These are phyloP conservation scores for Lentinula lateritia DNA, from an alignment of 768 basidiomycete species.

Conservation along the genomic window DNA sequence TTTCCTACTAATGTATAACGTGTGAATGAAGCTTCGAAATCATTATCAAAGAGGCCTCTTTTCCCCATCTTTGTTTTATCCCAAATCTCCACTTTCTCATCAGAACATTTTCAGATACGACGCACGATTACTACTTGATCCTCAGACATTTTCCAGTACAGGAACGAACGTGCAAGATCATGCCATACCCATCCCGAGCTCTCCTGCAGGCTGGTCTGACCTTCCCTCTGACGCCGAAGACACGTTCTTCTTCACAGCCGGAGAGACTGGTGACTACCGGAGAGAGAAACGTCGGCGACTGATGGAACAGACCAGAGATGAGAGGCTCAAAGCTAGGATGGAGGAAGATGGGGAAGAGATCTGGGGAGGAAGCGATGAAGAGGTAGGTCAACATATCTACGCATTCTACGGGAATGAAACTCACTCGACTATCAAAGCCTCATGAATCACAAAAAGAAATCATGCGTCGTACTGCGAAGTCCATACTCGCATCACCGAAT, in stretches of 20 bases:
- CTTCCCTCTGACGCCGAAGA: constrained; percentile 85
- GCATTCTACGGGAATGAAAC: neutral
- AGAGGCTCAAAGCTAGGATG: constrained; percentile 55
- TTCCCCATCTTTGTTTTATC: neutral
- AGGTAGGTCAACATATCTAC: constrained; percentile 32
- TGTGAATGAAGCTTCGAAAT: neutral
- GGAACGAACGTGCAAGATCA: constrained; percentile 2
- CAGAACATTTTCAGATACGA: constrained; percentile 55
- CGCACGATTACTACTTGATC: constrained; percentile 66
- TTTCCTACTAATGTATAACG: neutral
- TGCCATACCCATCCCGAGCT: constrained; percentile 20
- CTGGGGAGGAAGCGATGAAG: constrained; percentile 71
- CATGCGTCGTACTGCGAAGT: constrained; percentile 70
- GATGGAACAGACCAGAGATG: constrained; percentile 55
- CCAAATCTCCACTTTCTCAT: constrained; percentile 15
- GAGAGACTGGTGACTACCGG: constrained; percentile 61
- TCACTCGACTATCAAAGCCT: constrained; percentile 34
- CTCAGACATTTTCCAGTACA: constrained; percentile 22
- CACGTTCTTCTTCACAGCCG: constrained; percentile 69
- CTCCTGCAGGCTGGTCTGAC: constrained; percentile 74
- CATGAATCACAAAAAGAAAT: constrained; percentile 54
- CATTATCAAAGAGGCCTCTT: neutral
- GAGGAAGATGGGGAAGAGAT: constrained; percentile 42
- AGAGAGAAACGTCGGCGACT: constrained; percentile 62
- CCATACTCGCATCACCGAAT: constrained; percentile 67